phyloP scores from a whole-genome alignment of 768 basidiomycete species.

The Clitopilus passeckerianus region DNA sequence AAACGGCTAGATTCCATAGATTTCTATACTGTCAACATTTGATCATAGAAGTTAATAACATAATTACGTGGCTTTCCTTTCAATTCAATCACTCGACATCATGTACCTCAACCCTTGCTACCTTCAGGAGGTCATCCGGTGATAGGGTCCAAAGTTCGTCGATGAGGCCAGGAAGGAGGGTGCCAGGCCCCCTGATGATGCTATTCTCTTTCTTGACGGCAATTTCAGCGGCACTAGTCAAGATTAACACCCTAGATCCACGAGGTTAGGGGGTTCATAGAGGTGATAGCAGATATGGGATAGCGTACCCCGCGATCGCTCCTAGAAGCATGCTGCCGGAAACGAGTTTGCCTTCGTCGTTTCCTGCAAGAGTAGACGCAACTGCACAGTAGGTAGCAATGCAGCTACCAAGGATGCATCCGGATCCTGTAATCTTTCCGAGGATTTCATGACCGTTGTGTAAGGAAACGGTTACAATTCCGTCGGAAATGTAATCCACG shows the following conservation, averaged over 20 bases:
- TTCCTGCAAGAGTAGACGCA: constrained; percentile 33
- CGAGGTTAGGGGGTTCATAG: not conserved
- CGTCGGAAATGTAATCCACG: constrained; percentile 83
- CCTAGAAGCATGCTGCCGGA: constrained; percentile 74
- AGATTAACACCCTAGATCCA: constrained; percentile 43
- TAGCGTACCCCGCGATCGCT: constrained; percentile 72
- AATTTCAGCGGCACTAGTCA: constrained; percentile 60
- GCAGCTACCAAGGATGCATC: constrained; percentile 76
- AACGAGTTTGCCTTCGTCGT: constrained; percentile 43
- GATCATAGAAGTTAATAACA: not conserved
- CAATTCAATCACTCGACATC: not conserved
- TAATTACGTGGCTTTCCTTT: not conserved
- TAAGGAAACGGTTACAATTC: constrained; percentile 58
- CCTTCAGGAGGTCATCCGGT: constrained; percentile 22
- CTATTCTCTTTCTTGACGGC: constrained; percentile 38
- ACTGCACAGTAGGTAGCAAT: constrained; percentile 81
- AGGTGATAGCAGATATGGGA: constrained; percentile 1
- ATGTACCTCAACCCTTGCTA: constrained; percentile 26
- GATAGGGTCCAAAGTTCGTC: constrained; percentile 45
- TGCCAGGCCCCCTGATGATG: constrained; percentile 52
- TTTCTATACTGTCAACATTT: no score
- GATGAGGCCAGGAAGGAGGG: constrained; percentile 61
- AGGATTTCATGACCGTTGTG: constrained; percentile 73
- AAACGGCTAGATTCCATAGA: no score
- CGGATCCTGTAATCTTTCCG: constrained; percentile 83